A percentile compares a stretch with the other conserved stretches of the same genome.
Evolutionary conservation across 148 eudicot genomes (phyloP).

Genomic region (Bassia scoparia): DNA sequence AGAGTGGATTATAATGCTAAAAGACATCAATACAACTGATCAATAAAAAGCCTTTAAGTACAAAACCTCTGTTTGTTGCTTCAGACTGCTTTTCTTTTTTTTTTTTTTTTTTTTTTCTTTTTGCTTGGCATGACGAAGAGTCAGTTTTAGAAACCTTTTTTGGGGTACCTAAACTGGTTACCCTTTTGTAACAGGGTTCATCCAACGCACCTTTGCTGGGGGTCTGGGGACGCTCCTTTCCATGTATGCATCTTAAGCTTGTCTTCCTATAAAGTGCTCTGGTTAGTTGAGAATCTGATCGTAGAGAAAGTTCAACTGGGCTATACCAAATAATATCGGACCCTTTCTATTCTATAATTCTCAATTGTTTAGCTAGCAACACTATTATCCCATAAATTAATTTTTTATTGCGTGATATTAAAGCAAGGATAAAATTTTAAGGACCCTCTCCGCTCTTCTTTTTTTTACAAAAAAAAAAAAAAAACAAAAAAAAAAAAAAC

Average conservation of each 20-base stretch:
- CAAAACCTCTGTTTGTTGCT: background rate
- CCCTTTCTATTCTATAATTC: background rate
- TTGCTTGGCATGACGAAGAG: background rate
- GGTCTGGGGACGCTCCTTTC: slow-evolving; percentile 94
- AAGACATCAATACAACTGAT: too few relatives aligned
- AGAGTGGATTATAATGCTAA: too few relatives aligned
- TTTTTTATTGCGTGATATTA: too few relatives aligned
- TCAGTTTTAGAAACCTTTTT: too few relatives aligned
- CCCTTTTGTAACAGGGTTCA: slow-evolving; percentile 60
- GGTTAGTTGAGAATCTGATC: background rate
- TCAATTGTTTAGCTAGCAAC: background rate
- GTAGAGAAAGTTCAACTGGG: background rate
- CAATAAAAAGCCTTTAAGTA: background rate
- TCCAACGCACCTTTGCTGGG: slow-evolving; percentile 96
- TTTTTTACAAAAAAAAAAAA: too few relatives aligned
- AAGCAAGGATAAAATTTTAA: too few relatives aligned
- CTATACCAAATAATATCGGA: background rate
- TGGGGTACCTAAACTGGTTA: too few relatives aligned
- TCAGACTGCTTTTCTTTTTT: background rate
- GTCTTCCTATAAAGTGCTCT: background rate
- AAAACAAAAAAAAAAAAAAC: too few relatives aligned
- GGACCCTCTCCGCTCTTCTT: too few relatives aligned
- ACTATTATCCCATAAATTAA: background rate
- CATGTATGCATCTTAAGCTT: slow-evolving; percentile 52
- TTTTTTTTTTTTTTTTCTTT: too few relatives aligned